phyloP scores from a whole-genome alignment of 2,329 filamentous ascomycete species.

The Dothiorella sarmentorum region DNA sequence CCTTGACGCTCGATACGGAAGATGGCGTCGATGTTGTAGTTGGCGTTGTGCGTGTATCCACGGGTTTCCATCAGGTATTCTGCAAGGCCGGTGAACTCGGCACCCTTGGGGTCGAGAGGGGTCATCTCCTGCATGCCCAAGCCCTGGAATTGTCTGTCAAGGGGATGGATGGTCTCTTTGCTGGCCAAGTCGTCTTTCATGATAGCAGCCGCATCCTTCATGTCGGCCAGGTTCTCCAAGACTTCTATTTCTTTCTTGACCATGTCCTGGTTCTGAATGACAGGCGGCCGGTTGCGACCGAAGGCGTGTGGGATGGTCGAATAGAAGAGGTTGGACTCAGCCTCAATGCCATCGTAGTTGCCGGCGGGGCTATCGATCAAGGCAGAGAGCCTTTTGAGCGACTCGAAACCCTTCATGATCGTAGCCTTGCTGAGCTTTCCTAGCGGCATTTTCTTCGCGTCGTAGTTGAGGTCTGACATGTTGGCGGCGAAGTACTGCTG shows the following conservation, averaged over 20 bases:
- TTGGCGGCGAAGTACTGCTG: constrained; percentile 64
- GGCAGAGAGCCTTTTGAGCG: constrained; percentile 70
- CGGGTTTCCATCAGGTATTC: constrained; percentile 65
- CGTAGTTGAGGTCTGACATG: constrained; percentile 67
- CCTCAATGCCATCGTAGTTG: constrained; percentile 51
- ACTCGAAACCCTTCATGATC: constrained; percentile 70
- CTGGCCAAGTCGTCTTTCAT: constrained; percentile 62
- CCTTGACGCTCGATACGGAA: constrained; percentile 78
- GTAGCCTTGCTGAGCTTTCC: constrained; percentile 81
- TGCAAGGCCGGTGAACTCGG: constrained; percentile 63
- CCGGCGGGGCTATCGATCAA: constrained; percentile 56
- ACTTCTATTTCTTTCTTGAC: constrained; percentile 77
- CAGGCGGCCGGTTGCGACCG: constrained; percentile 67
- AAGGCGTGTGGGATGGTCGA: constrained; percentile 79
- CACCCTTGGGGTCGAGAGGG: constrained; percentile 54
- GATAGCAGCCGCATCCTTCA: constrained; percentile 77
- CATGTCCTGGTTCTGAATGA: constrained; percentile 55
- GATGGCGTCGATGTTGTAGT: constrained; percentile 66
- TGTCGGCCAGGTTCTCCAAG: constrained; percentile 76
- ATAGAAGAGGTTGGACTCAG: constrained; percentile 75
- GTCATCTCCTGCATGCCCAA: constrained; percentile 76
- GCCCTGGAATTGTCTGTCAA: constrained; percentile 70
- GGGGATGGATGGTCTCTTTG: constrained; percentile 53
- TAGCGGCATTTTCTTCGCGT: constrained; percentile 72
- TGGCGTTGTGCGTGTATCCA: constrained; percentile 62